Conservation (phyloP, 208 protist species). For the Trichomonas tenax region DNA sequence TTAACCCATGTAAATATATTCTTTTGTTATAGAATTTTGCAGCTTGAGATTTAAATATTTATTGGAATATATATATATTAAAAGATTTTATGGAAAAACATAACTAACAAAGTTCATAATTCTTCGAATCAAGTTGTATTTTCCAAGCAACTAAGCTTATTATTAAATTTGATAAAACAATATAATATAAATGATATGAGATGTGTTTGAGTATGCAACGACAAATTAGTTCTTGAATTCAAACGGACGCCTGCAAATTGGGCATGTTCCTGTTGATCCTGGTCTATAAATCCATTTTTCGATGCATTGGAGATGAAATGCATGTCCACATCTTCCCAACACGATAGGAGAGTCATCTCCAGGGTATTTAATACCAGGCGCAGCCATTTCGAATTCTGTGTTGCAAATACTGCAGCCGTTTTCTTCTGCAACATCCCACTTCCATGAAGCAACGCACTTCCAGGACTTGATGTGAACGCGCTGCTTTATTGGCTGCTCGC, state of each 20-base stretch:
- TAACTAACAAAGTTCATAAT: too few relatives aligned
- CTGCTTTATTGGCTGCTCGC: background rate
- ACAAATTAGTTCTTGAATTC: background rate
- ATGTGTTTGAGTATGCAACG: too few relatives aligned
- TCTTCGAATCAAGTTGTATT: too few relatives aligned
- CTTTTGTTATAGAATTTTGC: too few relatives aligned
- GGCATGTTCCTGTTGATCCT: background rate
- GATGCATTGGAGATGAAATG: constrained; percentile 22
- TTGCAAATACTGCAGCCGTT: background rate
- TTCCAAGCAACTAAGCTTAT: too few relatives aligned
- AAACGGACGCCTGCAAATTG: background rate
- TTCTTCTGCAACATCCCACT: constrained; percentile 2
- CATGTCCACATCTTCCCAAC: background rate
- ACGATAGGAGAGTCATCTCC: constrained; percentile 7
- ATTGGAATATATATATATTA: too few relatives aligned
- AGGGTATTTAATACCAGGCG: background rate
- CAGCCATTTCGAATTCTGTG: background rate
- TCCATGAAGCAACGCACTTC: background rate
- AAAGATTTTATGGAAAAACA: too few relatives aligned
- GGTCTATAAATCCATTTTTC: background rate
- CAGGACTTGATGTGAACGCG: background rate
- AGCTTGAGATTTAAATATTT: too few relatives aligned
- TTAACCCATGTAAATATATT: too few relatives aligned
- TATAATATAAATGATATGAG: too few relatives aligned
- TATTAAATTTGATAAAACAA: too few relatives aligned